Conservation (phyloP, 2,329 filamentous ascomycete genomes). For the Neofusicoccum umdonicola region DNA sequence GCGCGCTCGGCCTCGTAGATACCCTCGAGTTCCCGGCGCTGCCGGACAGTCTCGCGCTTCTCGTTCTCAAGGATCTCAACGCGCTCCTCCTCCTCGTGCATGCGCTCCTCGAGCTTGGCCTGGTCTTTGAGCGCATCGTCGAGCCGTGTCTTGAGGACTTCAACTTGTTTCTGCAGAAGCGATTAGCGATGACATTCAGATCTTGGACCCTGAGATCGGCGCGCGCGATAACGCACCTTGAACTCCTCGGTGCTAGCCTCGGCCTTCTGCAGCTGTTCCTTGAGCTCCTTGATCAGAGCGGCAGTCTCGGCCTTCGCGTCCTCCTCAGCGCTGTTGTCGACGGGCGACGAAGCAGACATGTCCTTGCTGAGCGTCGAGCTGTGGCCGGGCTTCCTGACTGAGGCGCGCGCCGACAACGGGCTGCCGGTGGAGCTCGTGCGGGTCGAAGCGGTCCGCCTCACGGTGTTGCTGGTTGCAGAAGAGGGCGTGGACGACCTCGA, state of each 20-base stretch:
- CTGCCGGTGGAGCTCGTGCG: conserved; percentile 26
- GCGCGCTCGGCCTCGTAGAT: conserved; percentile 90
- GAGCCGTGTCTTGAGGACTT: conserved; percentile 79
- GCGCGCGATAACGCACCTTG: conserved; percentile 19
- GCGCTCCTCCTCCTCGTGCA: conserved; percentile 82
- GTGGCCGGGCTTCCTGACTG: conserved; percentile 36
- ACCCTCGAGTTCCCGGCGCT: conserved; percentile 86
- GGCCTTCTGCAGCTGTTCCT: conserved; percentile 76
- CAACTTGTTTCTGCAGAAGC: conserved; percentile 69
- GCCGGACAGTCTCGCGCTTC: conserved; percentile 76
- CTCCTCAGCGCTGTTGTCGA: conserved; percentile 42
- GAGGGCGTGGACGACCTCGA: conserved; percentile 25
- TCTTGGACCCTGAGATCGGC: not conserved
- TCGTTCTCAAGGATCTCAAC: conserved; percentile 79
- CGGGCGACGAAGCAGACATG: conserved; percentile 18
- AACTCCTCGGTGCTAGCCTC: conserved; percentile 75
- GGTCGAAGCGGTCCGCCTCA: conserved; percentile 16
- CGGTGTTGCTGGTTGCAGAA: conserved; percentile 3
- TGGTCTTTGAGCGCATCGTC: conserved; percentile 85
- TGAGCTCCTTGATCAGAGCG: conserved; percentile 77
- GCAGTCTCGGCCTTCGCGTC: conserved; percentile 77
- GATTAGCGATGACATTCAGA: not conserved
- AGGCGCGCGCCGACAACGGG: conserved; percentile 39
- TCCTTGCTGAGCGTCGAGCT: conserved; percentile 34
- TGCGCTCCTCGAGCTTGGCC: conserved; percentile 78